Percentiles rank a stretch among this genome's conserved stretches.
These are phyloP conservation scores for Chalciporus piperatus DNA, from an alignment of 768 basidiomycete genomes.

Conservation along the genomic window DNA sequence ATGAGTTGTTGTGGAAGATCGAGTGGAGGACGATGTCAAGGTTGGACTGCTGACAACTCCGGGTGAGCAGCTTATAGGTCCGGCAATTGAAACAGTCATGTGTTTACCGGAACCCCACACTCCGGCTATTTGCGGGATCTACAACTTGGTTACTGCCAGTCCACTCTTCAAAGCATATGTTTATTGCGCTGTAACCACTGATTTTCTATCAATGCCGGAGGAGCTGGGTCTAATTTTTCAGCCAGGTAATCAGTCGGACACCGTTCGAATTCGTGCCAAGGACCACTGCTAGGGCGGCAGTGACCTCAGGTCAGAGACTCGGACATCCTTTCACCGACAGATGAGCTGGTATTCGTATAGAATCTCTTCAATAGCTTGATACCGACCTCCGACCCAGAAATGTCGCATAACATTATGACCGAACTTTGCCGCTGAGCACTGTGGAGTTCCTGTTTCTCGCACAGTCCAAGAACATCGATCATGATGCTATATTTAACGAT, in stretches of 20 bases:
- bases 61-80: slow-evolving; percentile 17
- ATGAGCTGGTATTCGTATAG: too few species aligned
- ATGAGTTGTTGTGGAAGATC: background rate
- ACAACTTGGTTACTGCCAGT: background rate
- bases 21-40: background rate
- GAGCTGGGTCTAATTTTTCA: background rate
- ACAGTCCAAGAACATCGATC: too few species aligned
- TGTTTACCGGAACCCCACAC: slow-evolving; percentile 15
- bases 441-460: too few species aligned
- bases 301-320: too few species aligned
- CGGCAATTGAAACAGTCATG: slow-evolving; percentile 18
- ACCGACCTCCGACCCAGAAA: too few species aligned
- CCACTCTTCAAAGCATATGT: background rate
- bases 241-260: too few species aligned
- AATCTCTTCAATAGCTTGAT: too few species aligned
- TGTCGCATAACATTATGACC: too few species aligned
- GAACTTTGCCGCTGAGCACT: too few species aligned
- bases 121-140: background rate
- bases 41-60: background rate
- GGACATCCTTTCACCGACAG: too few species aligned
- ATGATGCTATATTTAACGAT: background rate
- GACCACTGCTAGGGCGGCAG: too few species aligned
- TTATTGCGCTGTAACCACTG: background rate
- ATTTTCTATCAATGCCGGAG: background rate
- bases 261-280: too few species aligned